phyloP scores from a whole-genome alignment of 805 yeast species.

The Hanseniaspora mollemarum region DNA sequence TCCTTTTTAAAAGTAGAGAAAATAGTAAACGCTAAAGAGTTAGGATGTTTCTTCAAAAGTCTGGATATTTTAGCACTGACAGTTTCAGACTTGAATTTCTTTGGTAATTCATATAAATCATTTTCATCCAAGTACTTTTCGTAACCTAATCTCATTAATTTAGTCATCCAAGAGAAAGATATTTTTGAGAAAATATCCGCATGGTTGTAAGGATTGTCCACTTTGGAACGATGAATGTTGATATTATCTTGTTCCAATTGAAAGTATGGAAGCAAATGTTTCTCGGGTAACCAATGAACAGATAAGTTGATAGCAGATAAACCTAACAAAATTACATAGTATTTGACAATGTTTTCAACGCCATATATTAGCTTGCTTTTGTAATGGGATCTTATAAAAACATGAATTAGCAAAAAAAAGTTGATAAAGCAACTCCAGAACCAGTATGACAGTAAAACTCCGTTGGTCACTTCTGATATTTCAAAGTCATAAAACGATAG shows the following conservation, averaged over 20 bases:
- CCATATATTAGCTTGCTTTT: slow-evolving; percentile 26
- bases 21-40: slow-evolving; percentile 51
- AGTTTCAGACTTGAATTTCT: slow-evolving; percentile 44
- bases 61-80: slow-evolving; percentile 41
- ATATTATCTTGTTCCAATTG: slow-evolving; percentile 24
- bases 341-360: slow-evolving; percentile 21
- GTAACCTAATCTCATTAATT: slow-evolving; percentile 68
- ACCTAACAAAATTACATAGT: slow-evolving; percentile 29
- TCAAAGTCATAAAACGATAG: slow-evolving; percentile 64
- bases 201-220: slow-evolving; percentile 31
- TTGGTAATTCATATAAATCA: slow-evolving; percentile 75
- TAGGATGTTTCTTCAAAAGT: slow-evolving; percentile 44
- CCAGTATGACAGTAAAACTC: slow-evolving; percentile 68
- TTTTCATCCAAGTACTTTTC: slow-evolving; percentile 39
- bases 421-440: slow-evolving; percentile 42
- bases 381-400: slow-evolving; percentile 29
- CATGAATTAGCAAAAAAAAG: slow-evolving; percentile 35
- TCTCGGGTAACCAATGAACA: slow-evolving; percentile 33
- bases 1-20: slow-evolving; percentile 61
- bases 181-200: slow-evolving; percentile 61
- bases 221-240: slow-evolving; percentile 18
- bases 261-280: slow-evolving; percentile 36
- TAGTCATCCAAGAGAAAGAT: slow-evolving; percentile 86
- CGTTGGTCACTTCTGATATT: slow-evolving; percentile 53
- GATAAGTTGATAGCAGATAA: slow-evolving; percentile 28